These are phyloP conservation scores for Candida tammaniensis DNA, from an alignment of 805 yeast genomes.

Conservation along the genomic window DNA sequence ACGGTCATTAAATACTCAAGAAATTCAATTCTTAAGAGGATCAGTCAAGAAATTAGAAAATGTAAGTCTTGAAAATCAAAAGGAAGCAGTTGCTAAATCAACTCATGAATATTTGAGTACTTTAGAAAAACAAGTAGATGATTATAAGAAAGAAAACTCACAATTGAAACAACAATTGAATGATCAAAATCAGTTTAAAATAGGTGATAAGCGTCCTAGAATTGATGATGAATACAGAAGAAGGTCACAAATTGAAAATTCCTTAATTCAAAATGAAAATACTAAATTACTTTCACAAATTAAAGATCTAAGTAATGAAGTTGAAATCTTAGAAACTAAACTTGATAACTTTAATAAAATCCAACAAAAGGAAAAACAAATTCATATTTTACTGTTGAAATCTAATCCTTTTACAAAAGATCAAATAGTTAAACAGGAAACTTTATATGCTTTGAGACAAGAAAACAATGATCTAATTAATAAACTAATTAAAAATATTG, in stretches of 20 bases:
- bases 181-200: constrained; percentile 11
- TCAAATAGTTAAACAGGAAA: constrained; percentile 55
- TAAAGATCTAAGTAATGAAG: constrained; percentile 33
- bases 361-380: constrained; percentile 17
- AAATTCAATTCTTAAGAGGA: constrained; percentile 54
- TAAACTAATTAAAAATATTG: constrained; percentile 16
- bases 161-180: constrained; percentile 40
- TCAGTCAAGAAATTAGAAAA: constrained; percentile 52
- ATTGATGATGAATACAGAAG: constrained; percentile 19
- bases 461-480: constrained; percentile 58
- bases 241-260: constrained; percentile 13
- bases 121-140: constrained; percentile 50
- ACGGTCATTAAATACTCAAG: constrained; percentile 51
- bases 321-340: constrained; percentile 35
- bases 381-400: constrained; percentile 59
- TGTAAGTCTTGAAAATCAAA: constrained; percentile 15
- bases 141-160: constrained; percentile 51
- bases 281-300: constrained; percentile 33
- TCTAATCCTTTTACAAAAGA: constrained; percentile 63
- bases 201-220: constrained; percentile 25
- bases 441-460: constrained; percentile 46
- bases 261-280: constrained; percentile 36
- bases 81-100: constrained; percentile 26
- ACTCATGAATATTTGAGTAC: constrained; percentile 36
- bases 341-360: constrained; percentile 22